Evolutionary conservation across 805 yeast species (phyloP).

Genomic region (Cyberlindnera americana): DNA sequence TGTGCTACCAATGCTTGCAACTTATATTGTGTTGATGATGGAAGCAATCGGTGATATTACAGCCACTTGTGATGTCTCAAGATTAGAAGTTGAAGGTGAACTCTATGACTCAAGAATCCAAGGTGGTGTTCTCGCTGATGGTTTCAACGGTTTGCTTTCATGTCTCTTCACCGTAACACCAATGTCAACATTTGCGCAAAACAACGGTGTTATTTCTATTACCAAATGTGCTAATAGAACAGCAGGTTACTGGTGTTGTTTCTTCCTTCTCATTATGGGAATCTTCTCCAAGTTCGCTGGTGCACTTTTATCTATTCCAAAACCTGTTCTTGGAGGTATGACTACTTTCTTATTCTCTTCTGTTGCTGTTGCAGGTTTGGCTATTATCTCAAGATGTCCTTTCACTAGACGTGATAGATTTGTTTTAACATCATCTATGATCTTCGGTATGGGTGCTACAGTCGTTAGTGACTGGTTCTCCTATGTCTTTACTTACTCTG

Average conservation of each 20-base stretch:
- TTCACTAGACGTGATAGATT: slow-evolving; percentile 74
- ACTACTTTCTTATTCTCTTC: slow-evolving; percentile 72
- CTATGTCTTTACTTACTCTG: slow-evolving; percentile 60
- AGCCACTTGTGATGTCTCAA: slow-evolving; percentile 88
- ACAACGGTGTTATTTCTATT: slow-evolving; percentile 90
- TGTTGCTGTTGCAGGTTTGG: slow-evolving; percentile 71
- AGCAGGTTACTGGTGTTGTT: slow-evolving; percentile 77
- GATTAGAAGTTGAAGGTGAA: slow-evolving; percentile 80
- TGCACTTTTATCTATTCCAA: slow-evolving; percentile 81
- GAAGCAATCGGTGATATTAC: slow-evolving; percentile 95
- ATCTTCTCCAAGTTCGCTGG: slow-evolving; percentile 84
- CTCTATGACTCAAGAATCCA: slow-evolving; percentile 81
- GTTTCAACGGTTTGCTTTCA: slow-evolving; percentile 71
- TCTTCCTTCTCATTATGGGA: slow-evolving; percentile 83
- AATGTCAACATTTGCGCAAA: slow-evolving; percentile 89
- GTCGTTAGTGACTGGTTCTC: slow-evolving; percentile 65
- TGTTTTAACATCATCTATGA: slow-evolving; percentile 57
- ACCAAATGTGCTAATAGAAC: slow-evolving; percentile 87
- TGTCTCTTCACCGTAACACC: slow-evolving; percentile 86
- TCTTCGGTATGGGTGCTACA: slow-evolving; percentile 66
- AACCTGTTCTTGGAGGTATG: slow-evolving; percentile 85
- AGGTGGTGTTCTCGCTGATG: slow-evolving; percentile 91
- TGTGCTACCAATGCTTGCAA: slow-evolving; percentile 81
- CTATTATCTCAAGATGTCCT: slow-evolving; percentile 49
- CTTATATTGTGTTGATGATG: slow-evolving; percentile 79